Evolutionary conservation across 495 filamentous ascomycete genomes (phyloP).

Genomic region (Penicillium pancosmium): DNA sequence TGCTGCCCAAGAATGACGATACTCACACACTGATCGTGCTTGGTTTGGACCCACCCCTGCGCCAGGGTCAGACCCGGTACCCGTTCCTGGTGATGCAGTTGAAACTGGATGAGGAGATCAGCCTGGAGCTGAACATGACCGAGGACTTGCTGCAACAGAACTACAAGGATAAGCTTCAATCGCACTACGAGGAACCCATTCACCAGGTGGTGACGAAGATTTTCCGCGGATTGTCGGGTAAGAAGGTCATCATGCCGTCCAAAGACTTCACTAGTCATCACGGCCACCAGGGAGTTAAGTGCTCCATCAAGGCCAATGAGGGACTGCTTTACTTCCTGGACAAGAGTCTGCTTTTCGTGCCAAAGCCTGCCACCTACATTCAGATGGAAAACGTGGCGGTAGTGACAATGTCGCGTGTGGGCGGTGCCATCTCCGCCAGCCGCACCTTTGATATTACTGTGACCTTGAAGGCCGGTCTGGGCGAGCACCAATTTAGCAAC

Average conservation of each 20-base stretch:
- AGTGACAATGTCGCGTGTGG: conserved; percentile 94
- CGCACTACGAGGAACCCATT: conserved; percentile 89
- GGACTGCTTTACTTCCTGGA: conserved; percentile 96
- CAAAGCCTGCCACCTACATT: conserved; percentile 96
- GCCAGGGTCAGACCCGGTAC: conserved; percentile 97
- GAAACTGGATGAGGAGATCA: conserved; percentile 96
- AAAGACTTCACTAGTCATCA: conserved; percentile 94
- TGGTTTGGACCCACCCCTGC: conserved; percentile 91
- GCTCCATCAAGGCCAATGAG: conserved; percentile 98
- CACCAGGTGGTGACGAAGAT: conserved; percentile 90
- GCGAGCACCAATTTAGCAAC: conserved; percentile 95
- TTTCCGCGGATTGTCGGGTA: conserved; percentile 89
- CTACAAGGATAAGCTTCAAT: conserved; percentile 84
- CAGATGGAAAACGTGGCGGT: conserved; percentile 85
- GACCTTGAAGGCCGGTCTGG: conserved; percentile 73
- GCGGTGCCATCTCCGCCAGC: conserved; percentile 88
- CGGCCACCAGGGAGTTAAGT: conserved; percentile 93
- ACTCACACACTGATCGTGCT: conserved; percentile 92
- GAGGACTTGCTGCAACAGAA: conserved; percentile 75
- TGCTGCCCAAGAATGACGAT: conserved; percentile 96
- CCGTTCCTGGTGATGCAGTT: conserved; percentile 99
- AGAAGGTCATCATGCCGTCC: conserved; percentile 90
- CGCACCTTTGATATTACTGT: conserved; percentile 97
- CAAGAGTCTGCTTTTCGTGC: conserved; percentile 98
- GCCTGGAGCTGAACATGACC: conserved; percentile 96